These are phyloP conservation scores for Cicer bijugum DNA, from an alignment of 306 rosid species.

Conservation along the genomic window DNA sequence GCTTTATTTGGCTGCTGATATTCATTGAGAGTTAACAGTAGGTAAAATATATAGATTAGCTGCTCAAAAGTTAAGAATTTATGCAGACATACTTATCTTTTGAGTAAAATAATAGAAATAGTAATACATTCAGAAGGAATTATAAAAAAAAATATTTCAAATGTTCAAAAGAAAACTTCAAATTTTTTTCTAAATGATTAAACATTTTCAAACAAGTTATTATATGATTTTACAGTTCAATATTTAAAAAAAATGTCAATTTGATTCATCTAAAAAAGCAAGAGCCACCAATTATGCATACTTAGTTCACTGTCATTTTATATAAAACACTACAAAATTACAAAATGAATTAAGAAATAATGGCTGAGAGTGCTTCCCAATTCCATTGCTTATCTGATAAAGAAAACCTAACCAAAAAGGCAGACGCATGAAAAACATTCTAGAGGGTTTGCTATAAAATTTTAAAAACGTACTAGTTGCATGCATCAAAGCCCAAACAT, in stretches of 20 bases:
- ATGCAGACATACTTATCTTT: not conserved
- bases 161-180: not conserved
- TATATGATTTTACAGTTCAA: not conserved
- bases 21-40: not conserved
- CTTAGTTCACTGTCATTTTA: not conserved
- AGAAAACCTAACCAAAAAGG: constrained; percentile 6
- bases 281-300: not conserved
- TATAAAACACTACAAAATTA: not conserved
- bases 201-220: constrained; percentile 7
- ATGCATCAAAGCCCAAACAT: constrained; percentile 1
- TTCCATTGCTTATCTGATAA: constrained; percentile 19
- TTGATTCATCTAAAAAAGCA: not conserved
- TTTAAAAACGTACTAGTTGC: not conserved
- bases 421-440: constrained; percentile 30
- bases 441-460: not conserved
- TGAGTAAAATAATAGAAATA: not conserved
- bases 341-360: constrained; percentile 14
- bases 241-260: not conserved
- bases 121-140: not conserved
- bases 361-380: not conserved
- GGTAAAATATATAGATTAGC: constrained; percentile 16
- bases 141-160: not conserved
- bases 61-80: not conserved
- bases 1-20: not conserved
- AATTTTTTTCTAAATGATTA: not conserved